Conservation (phyloP, 2,329 filamentous ascomycete genomes). For the Exophiala calicioides region DNA sequence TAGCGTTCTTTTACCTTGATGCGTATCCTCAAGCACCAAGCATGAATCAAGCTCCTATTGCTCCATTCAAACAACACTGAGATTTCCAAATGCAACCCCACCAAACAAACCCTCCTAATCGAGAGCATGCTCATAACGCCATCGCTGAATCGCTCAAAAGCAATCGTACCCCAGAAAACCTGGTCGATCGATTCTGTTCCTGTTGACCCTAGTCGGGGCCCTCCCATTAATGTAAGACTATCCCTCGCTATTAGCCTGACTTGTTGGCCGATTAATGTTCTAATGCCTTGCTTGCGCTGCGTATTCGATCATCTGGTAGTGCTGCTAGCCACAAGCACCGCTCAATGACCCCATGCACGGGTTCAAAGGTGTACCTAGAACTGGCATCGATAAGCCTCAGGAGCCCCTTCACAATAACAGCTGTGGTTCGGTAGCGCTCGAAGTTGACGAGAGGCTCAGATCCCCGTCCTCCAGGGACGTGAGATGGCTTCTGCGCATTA, state of each 20-base stretch:
- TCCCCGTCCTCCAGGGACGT: slow-evolving; percentile 50
- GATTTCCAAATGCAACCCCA: neutral
- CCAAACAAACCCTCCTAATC: no score
- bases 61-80: no score
- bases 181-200: neutral
- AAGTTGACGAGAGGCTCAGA: slow-evolving; percentile 65
- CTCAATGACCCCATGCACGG: slow-evolving; percentile 60
- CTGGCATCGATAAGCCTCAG: slow-evolving; percentile 65
- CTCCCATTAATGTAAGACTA: neutral
- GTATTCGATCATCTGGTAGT: slow-evolving; percentile 60
- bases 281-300: slow-evolving; percentile 46
- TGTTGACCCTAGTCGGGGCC: neutral
- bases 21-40: no score
- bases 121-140: no score
- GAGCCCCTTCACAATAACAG: slow-evolving; percentile 64
- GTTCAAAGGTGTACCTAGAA: slow-evolving; percentile 60
- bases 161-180: neutral
- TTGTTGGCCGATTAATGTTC: slow-evolving; percentile 29
- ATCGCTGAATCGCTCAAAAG: slow-evolving; percentile 17
- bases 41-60: no score
- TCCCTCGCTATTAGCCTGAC: neutral
- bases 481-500: slow-evolving; percentile 65
- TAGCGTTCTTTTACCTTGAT: no score
- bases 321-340: slow-evolving; percentile 66
- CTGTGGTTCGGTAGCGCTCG: slow-evolving; percentile 65